Evolutionary conservation across 148 eudicot species (phyloP), one percentile per base, ranked within the genome.

Genomic region (Fagopyrum homotropicum): DNA sequence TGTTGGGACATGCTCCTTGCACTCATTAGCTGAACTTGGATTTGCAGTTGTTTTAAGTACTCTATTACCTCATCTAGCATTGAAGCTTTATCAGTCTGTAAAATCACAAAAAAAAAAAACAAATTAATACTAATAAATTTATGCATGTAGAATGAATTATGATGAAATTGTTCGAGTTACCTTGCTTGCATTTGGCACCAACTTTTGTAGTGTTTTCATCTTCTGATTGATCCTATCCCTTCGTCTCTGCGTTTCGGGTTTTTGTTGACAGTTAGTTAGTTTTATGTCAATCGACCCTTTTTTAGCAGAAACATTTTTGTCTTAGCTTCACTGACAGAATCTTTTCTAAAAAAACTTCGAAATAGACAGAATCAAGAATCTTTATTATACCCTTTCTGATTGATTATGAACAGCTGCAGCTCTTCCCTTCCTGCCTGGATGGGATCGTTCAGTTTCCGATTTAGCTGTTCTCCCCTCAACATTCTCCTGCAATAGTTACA

Each of bases 11-110:
- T 85, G 72, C 75, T 86, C 82, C 89, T 87, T 51, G 82, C 79
- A 77, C 81, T 86, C 89, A 89, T 88, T 84, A 93, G 74, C 47
- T 89, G 89, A 15, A 93, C 87, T 84, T 90, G 96, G 73, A 90
- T 88, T 86, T 93, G 93, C 30, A 93, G 93, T 73, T 86, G 88
- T 72, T 93, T 93, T 22, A 93, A 80, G 86, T 93, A 91, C 55
- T 85, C 93, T 3, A 90, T 93, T 70, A 93, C 96, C 78, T 93
- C 98, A 79, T 93, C 98, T 43, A 93, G 87, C 96, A 93, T 93
- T 9, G 98, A 93, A 19, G 98, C 98, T 78, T 93, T 93, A 79
- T 93, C 98, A 5, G 89, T 93, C 98, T 93, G 86, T 64, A 70
- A 72, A 72, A 15, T 70, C 19, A 81, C 30, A 69, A 51, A 46